Evolutionary conservation across 331 rosid genomes (phyloP).

Genomic region (Dryas integrifolia): DNA sequence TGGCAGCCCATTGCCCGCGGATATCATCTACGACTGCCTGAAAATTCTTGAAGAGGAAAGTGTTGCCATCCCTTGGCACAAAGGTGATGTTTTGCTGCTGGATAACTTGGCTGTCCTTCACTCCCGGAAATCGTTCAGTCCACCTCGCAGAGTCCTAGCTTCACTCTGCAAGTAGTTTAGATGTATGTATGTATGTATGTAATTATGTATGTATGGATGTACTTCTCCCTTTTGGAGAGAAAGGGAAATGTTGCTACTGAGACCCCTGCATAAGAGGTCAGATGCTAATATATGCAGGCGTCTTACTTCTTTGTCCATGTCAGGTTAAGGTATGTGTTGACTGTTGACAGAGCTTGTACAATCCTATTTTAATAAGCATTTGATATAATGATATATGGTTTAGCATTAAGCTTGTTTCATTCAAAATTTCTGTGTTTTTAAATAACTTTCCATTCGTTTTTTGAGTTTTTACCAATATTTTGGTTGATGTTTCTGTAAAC

Average conservation of each 20-base stretch:
- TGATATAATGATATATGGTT: not conserved
- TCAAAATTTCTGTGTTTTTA: too few relatives aligned
- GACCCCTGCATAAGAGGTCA: not conserved
- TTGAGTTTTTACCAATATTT: too few relatives aligned
- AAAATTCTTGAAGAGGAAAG: slow-evolving; percentile 66
- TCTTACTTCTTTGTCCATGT: not conserved
- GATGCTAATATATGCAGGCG: not conserved
- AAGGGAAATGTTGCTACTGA: not conserved
- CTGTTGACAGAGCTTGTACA: not conserved
- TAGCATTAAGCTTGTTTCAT: not conserved
- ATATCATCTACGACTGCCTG: slow-evolving; percentile 56
- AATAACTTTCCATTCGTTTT: not conserved
- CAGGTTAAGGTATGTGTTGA: not conserved
- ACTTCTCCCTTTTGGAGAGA: not conserved
- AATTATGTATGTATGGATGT: not conserved
- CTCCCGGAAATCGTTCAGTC: slow-evolving; percentile 56
- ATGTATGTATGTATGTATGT: not conserved
- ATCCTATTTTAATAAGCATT: not conserved
- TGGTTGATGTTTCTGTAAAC: not conserved
- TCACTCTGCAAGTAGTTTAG: slow-evolving; percentile 61
- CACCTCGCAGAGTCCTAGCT: slow-evolving; percentile 73
- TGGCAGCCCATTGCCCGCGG: slow-evolving; percentile 57
- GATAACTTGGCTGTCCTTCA: slow-evolving; percentile 81
- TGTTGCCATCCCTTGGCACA: slow-evolving; percentile 79
- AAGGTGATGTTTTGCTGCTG: slow-evolving; percentile 60